Conservation (phyloP, 768 basidiomycete species). For the Ramaria rubella region DNA sequence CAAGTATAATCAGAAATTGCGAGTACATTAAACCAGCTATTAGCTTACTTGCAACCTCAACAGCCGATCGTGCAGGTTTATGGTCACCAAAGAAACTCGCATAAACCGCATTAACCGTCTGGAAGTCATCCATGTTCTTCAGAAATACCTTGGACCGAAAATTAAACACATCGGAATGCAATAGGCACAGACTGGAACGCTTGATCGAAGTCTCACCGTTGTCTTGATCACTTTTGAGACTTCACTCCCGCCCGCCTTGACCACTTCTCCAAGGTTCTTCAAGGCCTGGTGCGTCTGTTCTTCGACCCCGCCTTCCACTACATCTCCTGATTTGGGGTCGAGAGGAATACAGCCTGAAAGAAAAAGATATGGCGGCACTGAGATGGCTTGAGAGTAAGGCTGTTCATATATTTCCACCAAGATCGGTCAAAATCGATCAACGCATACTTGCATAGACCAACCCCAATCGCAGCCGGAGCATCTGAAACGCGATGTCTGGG, state of each 20-base stretch:
- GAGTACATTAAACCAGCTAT: background rate
- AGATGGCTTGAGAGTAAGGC: constrained; percentile 86
- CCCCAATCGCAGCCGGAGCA: constrained; percentile 70
- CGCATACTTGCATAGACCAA: constrained; percentile 26
- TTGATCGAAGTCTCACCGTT: constrained; percentile 51
- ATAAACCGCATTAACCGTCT: constrained; percentile 74
- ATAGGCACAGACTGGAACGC: background rate
- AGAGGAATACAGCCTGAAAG: constrained; percentile 85
- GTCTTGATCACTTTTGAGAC: constrained; percentile 84
- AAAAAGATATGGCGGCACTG: constrained; percentile 79
- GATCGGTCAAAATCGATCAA: background rate
- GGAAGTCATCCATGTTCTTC: constrained; percentile 90
- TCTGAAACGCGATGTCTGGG: constrained; percentile 34
- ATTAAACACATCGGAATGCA: background rate
- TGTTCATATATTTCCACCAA: background rate
- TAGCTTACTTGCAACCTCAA: constrained; percentile 60
- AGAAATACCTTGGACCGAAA: constrained; percentile 65
- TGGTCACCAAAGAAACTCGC: constrained; percentile 79
- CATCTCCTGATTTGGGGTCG: constrained; percentile 59
- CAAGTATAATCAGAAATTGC: background rate
- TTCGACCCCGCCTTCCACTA: constrained; percentile 71
- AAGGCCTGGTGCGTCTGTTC: constrained; percentile 79
- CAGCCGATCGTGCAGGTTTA: constrained; percentile 88
- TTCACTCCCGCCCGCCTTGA: constrained; percentile 76
- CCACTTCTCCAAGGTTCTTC: constrained; percentile 76